phyloP scores from a whole-genome alignment of 257 asterid genomes.

The Solanum chmielewskii region DNA sequence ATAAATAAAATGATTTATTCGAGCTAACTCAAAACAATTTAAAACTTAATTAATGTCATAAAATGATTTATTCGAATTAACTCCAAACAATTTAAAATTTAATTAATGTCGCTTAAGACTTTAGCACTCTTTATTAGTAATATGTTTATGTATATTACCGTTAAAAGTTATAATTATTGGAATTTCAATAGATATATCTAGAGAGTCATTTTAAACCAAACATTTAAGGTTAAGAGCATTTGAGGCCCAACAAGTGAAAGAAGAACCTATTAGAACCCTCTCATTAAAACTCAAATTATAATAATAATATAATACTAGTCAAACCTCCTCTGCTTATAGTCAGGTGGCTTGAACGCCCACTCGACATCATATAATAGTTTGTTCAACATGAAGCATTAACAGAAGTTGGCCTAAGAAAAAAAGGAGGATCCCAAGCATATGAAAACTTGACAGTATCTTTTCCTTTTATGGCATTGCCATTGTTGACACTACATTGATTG shows the following conservation, averaged over 20 bases:
- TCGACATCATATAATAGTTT: neutral
- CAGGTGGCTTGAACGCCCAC: too few species aligned
- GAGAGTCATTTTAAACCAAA: neutral
- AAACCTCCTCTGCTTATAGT: too few species aligned
- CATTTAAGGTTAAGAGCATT: neutral
- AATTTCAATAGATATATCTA: neutral
- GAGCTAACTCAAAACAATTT: neutral
- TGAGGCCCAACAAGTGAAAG: neutral
- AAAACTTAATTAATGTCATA: neutral
- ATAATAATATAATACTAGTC: neutral
- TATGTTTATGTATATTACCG: too few species aligned
- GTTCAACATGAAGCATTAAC: neutral
- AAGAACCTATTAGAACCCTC: neutral
- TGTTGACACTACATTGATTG: neutral
- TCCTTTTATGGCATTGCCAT: neutral
- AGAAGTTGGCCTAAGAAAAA: conserved; percentile 1
- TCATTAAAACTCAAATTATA: neutral
- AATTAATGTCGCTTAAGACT: too few species aligned
- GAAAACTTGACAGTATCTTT: neutral
- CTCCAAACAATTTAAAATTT: neutral
- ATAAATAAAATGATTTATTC: neutral
- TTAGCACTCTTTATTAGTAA: too few species aligned
- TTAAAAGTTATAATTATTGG: too few species aligned
- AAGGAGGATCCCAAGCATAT: conserved; percentile 8
- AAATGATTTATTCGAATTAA: neutral